A percentile compares a stretch with the other conserved stretches of the same genome.
Conservation (phyloP, 805 yeast genomes). For the Metschnikowia gelsemii region DNA sequence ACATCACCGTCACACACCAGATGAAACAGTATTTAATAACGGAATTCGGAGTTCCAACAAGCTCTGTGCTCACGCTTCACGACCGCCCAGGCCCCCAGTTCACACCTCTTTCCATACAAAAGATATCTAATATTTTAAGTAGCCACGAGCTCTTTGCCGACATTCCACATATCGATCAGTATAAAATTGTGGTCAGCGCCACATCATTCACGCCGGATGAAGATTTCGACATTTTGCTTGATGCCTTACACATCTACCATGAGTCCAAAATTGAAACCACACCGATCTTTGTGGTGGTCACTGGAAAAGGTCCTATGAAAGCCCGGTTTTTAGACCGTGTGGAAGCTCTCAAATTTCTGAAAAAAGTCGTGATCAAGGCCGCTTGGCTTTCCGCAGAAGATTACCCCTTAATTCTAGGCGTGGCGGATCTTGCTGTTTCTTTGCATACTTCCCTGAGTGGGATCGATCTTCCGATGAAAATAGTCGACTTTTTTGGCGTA, state of each 20-base stretch:
- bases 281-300: slow-evolving; percentile 69
- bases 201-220: slow-evolving; percentile 97
- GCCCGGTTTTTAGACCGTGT: slow-evolving; percentile 50
- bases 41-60: slow-evolving; percentile 51
- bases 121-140: slow-evolving; percentile 31
- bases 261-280: slow-evolving; percentile 17
- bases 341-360: slow-evolving; percentile 40
- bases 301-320: slow-evolving; percentile 93
- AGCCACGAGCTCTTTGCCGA: slow-evolving; percentile 29
- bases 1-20: slow-evolving; percentile 76
- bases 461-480: slow-evolving; percentile 94
- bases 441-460: slow-evolving; percentile 92
- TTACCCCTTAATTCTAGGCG: slow-evolving; percentile 71
- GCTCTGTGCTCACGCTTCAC: slow-evolving; percentile 61
- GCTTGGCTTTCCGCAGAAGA: slow-evolving; percentile 79
- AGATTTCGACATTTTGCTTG: slow-evolving; percentile 68
- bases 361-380: slow-evolving; percentile 55
- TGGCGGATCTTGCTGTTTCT: slow-evolving; percentile 87
- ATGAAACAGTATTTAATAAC: slow-evolving; percentile 61
- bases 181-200: slow-evolving; percentile 74
- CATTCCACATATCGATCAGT: slow-evolving; percentile 30
- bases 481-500: slow-evolving; percentile 93
- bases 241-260: slow-evolving; percentile 66
- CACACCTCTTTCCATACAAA: slow-evolving; percentile 41
- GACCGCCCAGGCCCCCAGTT: slow-evolving; percentile 83